Base-by-base conservation (phyloP, 2,329 filamentous ascomycete species). In the Fusarium staphyleae region DNA sequence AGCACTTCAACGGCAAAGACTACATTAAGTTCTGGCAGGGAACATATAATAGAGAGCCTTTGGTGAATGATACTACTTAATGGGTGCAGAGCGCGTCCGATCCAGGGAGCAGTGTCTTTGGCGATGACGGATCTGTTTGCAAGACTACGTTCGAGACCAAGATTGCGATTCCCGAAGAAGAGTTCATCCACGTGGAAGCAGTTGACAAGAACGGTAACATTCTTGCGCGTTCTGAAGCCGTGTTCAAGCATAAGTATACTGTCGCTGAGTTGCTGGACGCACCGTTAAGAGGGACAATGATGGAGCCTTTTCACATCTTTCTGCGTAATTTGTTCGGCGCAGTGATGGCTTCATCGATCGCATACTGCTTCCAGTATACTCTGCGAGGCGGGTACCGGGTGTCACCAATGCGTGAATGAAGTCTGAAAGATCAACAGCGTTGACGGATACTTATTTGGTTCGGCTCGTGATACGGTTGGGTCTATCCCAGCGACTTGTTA, bases 31-130 rank as follows among this genome's bases (percentile, higher is more conserved):
- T 65, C 26, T 70, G 66, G 66, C 78, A 78, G 10, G 66, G 77
- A 13, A 74, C 77, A 57, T 72, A 76, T 26, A 73, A 76, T n/a
- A 72, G 73, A 2, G 78, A n/a, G n/a, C 77, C 2, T 76, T 80
- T 62, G 78, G 79, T 2, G 70, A 74, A 29, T 79, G 78, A 11
- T 67, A 68, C 46, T 77, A 78, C 54, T 75, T 78, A 51, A 77
- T 82, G 78, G 77, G 37, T 69, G 7, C 63, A 68, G 50, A 67
- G 66, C 45, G 62, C 41, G 6, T 41, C 52, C 12, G 33, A 52
- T 3, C 12, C 46, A 3, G 22, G 26, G 12, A 51, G 30, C 15
- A 30, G 19, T 2, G 30, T 40, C 9, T 65, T 60, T 5, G 22
- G 44, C 47, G 55, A 57, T n/a, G 59, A 66, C 26, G 33, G 22